A percentile compares a stretch with the other conserved stretches of the same genome.
These are phyloP conservation scores for Penicillium subrubescens DNA, from an alignment of 495 filamentous ascomycete genomes.

Conservation along the genomic window DNA sequence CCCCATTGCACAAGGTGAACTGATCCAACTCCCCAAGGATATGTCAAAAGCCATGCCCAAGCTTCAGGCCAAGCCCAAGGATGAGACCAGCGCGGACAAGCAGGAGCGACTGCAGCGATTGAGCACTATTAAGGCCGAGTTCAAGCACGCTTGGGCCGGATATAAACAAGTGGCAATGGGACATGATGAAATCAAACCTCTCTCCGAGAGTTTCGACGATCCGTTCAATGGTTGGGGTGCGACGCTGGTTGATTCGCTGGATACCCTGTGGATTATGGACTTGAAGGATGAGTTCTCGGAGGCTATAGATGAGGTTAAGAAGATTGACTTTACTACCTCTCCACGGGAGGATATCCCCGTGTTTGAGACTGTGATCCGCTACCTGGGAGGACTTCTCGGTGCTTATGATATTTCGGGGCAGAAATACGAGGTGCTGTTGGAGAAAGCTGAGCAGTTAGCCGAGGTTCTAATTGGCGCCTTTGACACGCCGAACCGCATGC, in stretches of 20 bases:
- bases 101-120: slow-evolving; percentile 64
- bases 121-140: slow-evolving; percentile 64
- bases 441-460: slow-evolving; percentile 86
- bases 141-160: slow-evolving; percentile 72
- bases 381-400: slow-evolving; percentile 78
- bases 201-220: slow-evolving; percentile 61
- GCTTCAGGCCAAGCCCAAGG: slow-evolving; percentile 72
- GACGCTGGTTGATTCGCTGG: slow-evolving; percentile 88
- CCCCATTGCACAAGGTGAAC: slow-evolving; percentile 65
- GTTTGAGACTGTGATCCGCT: slow-evolving; percentile 87
- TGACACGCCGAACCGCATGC: slow-evolving; percentile 97
- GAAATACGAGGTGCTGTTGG: slow-evolving; percentile 68
- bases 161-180: slow-evolving; percentile 77
- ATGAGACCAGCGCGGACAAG: slow-evolving; percentile 62
- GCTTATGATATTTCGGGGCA: slow-evolving; percentile 80
- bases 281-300: slow-evolving; percentile 87
- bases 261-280: slow-evolving; percentile 96
- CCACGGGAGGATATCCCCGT: slow-evolving; percentile 66
- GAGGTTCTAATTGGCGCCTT: slow-evolving; percentile 90
- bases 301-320: slow-evolving; percentile 71
- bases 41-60: slow-evolving; percentile 67
- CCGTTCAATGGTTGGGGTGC: slow-evolving; percentile 96
- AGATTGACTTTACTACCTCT: slow-evolving; percentile 88
- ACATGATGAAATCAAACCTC: slow-evolving; percentile 75
- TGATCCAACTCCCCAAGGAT: slow-evolving; percentile 77